These are phyloP conservation scores for Thermomucor indicae-seudaticae DNA, from an alignment of 371 early-diverging fungal species.

Conservation along the genomic window DNA sequence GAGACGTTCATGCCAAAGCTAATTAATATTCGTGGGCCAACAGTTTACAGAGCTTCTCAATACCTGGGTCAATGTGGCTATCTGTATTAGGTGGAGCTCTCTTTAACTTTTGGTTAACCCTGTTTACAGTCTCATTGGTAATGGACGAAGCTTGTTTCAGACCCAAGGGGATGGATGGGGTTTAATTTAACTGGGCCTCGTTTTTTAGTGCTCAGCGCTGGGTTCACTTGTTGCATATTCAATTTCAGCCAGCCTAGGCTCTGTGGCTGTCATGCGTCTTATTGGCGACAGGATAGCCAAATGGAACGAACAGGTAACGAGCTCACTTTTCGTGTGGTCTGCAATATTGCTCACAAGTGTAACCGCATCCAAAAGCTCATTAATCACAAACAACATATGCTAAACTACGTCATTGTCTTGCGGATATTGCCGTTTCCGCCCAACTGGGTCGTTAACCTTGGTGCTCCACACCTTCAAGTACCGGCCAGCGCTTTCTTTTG, in stretches of 20 bases:
- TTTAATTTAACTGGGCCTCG: too few species aligned
- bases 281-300: conserved; percentile 50
- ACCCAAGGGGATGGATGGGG: not conserved
- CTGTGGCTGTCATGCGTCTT: conserved; percentile 47
- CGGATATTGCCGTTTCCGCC: conserved; percentile 59
- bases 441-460: conserved; percentile 63
- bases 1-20: not conserved
- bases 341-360: not conserved
- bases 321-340: too few species aligned
- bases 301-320: conserved; percentile 62
- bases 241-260: conserved; percentile 53
- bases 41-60: conserved; percentile 64
- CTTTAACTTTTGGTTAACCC: conserved; percentile 54
- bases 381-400: conserved; percentile 54
- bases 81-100: conserved; percentile 62
- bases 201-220: conserved; percentile 46
- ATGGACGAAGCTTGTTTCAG: not conserved
- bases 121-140: conserved; percentile 54
- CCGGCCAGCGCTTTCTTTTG: conserved; percentile 48
- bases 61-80: conserved; percentile 70
- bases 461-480: conserved; percentile 59
- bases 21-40: not conserved
- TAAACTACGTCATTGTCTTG: conserved; percentile 60
- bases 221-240: conserved; percentile 58
- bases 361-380: conserved; percentile 20